Conservation (phyloP, 495 filamentous ascomycete genomes). For the Aspergillus nanangensis region DNA sequence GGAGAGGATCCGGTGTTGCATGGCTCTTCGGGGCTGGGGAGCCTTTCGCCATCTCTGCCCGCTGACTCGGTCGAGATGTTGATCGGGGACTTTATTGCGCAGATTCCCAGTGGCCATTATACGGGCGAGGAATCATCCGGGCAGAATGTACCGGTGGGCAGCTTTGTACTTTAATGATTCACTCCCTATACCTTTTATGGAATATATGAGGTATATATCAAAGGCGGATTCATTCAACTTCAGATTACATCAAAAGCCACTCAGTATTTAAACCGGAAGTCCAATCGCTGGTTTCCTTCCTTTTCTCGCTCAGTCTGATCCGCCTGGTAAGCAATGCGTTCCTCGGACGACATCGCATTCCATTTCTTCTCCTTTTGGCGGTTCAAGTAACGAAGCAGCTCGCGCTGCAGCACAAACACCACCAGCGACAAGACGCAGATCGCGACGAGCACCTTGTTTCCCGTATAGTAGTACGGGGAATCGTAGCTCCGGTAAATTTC, state of each 20-base stretch:
- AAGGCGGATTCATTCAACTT: too few relatives aligned
- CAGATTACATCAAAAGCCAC: too few relatives aligned
- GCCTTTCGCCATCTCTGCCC: neutral
- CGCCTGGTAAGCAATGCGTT: slow-evolving; percentile 27
- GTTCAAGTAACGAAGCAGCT: slow-evolving; percentile 29
- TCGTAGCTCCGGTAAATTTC: slow-evolving; percentile 34
- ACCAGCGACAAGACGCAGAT: slow-evolving; percentile 29
- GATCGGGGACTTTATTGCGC: slow-evolving; percentile 9
- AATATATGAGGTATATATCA: too few relatives aligned
- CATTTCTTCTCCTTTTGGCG: slow-evolving; percentile 31
- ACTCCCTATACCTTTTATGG: too few relatives aligned
- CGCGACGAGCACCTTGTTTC: slow-evolving; percentile 33
- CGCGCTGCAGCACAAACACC: slow-evolving; percentile 23
- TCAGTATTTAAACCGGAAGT: slow-evolving; percentile 33
- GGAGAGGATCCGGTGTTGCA: neutral
- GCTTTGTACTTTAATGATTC: neutral
- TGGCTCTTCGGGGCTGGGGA: neutral
- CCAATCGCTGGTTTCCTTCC: slow-evolving; percentile 35
- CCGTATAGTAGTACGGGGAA: slow-evolving; percentile 31
- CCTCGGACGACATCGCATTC: slow-evolving; percentile 27
- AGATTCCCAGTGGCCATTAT: slow-evolving; percentile 1
- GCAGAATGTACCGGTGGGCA: neutral
- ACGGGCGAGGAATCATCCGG: neutral
- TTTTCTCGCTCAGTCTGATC: slow-evolving; percentile 24
- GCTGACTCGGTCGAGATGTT: slow-evolving; percentile 8